Conservation (phyloP, 148 eudicot species). For the Vaccinium corymbosum region DNA sequence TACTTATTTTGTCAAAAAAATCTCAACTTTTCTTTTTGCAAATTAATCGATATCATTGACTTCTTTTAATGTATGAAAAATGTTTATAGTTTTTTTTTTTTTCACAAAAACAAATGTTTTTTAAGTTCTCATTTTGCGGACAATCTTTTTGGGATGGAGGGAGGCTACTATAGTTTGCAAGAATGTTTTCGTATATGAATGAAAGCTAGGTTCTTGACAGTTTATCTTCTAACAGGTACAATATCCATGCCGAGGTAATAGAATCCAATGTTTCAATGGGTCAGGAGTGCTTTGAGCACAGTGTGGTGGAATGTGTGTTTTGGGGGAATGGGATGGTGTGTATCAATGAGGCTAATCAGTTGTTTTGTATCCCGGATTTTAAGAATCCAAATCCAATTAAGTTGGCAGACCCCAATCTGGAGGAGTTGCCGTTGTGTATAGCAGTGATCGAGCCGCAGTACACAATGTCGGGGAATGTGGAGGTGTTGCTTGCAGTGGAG, state of each 20-base stretch:
- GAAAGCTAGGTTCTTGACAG: not conserved
- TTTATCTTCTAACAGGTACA: slow-evolving; percentile 27
- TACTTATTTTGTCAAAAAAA: too few species aligned
- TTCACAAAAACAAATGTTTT: not conserved
- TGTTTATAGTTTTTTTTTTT: too few species aligned
- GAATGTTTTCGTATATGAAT: not conserved
- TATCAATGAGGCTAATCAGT: slow-evolving; percentile 71
- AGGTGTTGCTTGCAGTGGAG: slow-evolving; percentile 68
- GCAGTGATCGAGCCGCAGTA: slow-evolving; percentile 92
- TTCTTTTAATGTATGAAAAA: not conserved
- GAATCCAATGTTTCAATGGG: slow-evolving; percentile 57
- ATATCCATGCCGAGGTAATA: slow-evolving; percentile 57
- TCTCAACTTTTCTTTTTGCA: not conserved
- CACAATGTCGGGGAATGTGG: slow-evolving; percentile 94
- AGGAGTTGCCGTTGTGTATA: slow-evolving; percentile 73
- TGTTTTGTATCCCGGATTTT: slow-evolving; percentile 76
- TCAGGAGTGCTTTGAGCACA: slow-evolving; percentile 70
- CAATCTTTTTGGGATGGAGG: not conserved
- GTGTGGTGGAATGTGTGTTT: slow-evolving; percentile 94
- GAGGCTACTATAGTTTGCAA: not conserved
- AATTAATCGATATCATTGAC: not conserved
- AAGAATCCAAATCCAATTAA: slow-evolving; percentile 42
- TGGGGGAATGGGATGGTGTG: slow-evolving; percentile 96
- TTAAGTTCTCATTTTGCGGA: not conserved
- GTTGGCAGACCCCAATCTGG: slow-evolving; percentile 66